Evolutionary conservation across 192 early-diverging fungal genomes (phyloP).

Genomic region (Linnemannia zychae): DNA sequence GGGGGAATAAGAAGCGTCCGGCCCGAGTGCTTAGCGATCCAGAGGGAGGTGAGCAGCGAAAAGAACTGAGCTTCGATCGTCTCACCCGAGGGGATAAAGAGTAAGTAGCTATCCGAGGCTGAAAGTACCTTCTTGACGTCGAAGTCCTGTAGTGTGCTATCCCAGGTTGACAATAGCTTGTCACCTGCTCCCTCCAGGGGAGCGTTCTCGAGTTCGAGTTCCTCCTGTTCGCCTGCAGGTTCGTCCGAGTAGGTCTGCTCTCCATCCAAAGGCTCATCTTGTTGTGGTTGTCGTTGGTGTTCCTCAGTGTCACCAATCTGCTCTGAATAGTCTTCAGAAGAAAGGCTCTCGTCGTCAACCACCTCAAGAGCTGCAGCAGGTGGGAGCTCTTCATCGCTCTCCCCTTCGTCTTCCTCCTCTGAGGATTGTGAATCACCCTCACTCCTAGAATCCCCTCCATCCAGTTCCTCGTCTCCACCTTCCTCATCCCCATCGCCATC

Average conservation of each 20-base stretch:
- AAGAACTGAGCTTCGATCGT: slow-evolving; percentile 52
- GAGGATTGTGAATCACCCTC: not conserved
- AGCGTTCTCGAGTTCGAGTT: not conserved
- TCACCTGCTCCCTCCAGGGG: not conserved
- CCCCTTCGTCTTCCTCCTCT: not conserved
- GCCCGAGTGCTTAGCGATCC: slow-evolving; percentile 53
- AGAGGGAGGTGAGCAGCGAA: slow-evolving; percentile 35
- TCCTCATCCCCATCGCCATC: not conserved
- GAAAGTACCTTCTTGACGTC: slow-evolving; percentile 25
- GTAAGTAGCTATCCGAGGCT: slow-evolving; percentile 22
- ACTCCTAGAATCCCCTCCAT: not conserved
- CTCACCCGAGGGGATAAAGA: slow-evolving; percentile 47
- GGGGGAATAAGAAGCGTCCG: slow-evolving; percentile 44
- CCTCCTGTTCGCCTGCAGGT: not conserved
- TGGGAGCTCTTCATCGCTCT: not conserved
- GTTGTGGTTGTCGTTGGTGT: slow-evolving; percentile 8
- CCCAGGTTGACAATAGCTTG: not conserved
- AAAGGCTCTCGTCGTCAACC: not conserved
- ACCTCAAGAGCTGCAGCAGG: not conserved
- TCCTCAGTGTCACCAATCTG: not conserved
- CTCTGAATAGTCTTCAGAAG: not conserved
- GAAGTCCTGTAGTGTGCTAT: slow-evolving; percentile 24
- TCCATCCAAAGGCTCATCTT: slow-evolving; percentile 1
- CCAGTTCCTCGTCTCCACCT: not conserved
- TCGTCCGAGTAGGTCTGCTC: slow-evolving; percentile 3